Conservation (phyloP, 2,329 filamentous ascomycete species). For the Cercospora sp. region DNA sequence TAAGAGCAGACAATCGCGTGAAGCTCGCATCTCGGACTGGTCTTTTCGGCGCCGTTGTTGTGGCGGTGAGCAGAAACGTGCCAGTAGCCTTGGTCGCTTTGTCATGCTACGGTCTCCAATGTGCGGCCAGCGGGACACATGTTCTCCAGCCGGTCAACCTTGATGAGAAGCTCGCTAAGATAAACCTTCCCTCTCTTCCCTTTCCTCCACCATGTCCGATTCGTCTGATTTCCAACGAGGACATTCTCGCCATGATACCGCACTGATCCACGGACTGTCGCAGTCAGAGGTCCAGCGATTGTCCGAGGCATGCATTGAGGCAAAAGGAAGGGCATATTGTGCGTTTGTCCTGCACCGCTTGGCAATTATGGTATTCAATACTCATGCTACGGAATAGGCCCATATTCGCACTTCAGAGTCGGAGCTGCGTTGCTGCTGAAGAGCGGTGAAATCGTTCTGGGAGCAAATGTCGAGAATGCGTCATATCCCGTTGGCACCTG, state of each 20-base stretch:
- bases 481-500: constrained; percentile 93
- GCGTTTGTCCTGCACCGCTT: constrained; percentile 35
- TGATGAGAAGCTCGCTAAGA: not conserved
- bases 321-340: constrained; percentile 82
- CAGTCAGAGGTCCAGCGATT: constrained; percentile 65
- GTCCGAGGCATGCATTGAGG: constrained; percentile 62
- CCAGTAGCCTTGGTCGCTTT: not conserved
- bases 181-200: constrained; percentile 24
- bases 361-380: not conserved
- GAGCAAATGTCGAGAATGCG: constrained; percentile 92
- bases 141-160: not conserved
- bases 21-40: not conserved
- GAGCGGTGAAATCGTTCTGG: constrained; percentile 55
- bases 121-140: constrained; percentile 5
- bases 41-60: not conserved
- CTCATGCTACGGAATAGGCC: constrained; percentile 52
- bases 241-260: constrained; percentile 43
- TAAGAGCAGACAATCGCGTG: not conserved
- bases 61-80: not conserved
- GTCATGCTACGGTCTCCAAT: not conserved
- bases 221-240: constrained; percentile 37
- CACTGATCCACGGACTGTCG: constrained; percentile 57
- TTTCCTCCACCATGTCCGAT: constrained; percentile 39
- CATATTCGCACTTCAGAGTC: constrained; percentile 89
- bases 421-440: constrained; percentile 73